Evolutionary conservation across 306 rosid species (phyloP), one percentile per base, ranked within the genome.

Genomic region (Cucurbita argyrosperma): DNA sequence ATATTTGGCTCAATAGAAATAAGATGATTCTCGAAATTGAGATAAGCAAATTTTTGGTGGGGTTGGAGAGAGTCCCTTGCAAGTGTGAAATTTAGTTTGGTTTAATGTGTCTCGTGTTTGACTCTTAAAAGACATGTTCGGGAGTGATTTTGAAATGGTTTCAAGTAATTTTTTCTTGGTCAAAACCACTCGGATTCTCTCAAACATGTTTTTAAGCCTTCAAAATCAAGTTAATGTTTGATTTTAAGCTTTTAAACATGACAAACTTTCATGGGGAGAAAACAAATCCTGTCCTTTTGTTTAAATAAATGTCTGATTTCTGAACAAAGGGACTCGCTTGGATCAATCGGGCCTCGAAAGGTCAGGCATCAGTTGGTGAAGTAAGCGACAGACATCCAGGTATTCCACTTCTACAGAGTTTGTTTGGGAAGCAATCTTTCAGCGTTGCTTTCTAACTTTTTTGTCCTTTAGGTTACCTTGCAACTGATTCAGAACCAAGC

Each of bases 401-500:
- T 88, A 85, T 51, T 67, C 47, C 2, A 21, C 10, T 66, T 4
- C 46, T 7, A 39, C 56, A 18, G 13, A n/a, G 45, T 73, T 15
- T 0, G 76, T 62, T 58, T 38, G 65, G 14, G 7, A 50, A 50
- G 35, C 67, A 52, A 57, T n/a, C 26, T 61, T 67, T 53, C 74
- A 75, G 35, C 67, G 13, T 56, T 8, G 47, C 42, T 49, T 76
- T 30, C 18, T 38, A 16, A 42, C 14, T 23, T 0, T 13, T 72
- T 84, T 60, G 70, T 64, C 38, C 77, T 30, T 57, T 79, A 90
- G 96, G 92, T 74, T 92, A 92, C 64, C 77, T 83, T 10, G 96
- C 85, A 61, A 92, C 96, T 71, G 96, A 92, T 70, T 92, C 98
- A 0, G 90, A 90, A 75, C 87, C 96, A 16, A 86, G 85, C 47